Evolutionary conservation across 148 eudicot species (phyloP).

Genomic region (Rhododendron ovatum): DNA sequence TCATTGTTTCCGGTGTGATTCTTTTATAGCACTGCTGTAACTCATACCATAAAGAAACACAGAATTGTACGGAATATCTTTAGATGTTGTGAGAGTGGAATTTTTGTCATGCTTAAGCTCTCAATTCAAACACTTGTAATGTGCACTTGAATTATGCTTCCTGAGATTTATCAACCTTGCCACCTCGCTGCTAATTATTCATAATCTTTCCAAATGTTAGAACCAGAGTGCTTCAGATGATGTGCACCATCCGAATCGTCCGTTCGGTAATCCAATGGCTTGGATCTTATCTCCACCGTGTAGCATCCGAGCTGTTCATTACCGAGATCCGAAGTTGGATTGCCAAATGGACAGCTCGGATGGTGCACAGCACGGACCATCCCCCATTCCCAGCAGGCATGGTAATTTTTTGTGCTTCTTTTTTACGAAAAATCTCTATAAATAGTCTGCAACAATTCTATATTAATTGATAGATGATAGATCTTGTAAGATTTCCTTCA

Average conservation of each 20-base stretch:
- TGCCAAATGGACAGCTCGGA: too few species aligned
- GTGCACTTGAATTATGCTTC: background rate
- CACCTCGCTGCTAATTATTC: background rate
- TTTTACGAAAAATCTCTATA: too few species aligned
- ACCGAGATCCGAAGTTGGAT: too few species aligned
- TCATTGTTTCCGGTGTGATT: background rate
- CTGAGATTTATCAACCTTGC: background rate
- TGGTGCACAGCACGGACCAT: too few species aligned
- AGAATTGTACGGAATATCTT: background rate
- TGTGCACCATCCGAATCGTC: too few species aligned
- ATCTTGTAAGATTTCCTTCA: too few species aligned
- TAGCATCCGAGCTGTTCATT: too few species aligned
- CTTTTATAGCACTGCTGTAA: background rate
- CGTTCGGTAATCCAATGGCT: too few species aligned
- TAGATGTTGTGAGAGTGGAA: background rate
- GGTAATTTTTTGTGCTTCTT: background rate
- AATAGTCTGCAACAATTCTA: too few species aligned
- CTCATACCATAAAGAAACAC: background rate
- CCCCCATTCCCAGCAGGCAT: too few species aligned
- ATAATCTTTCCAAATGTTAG: too few species aligned
- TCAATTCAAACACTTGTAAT: background rate
- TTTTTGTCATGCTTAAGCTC: background rate
- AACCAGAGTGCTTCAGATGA: background rate
- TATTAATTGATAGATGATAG: too few species aligned
- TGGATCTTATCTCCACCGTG: background rate